phyloP scores from a whole-genome alignment of 495 filamentous ascomycete genomes.

The Articulospora tetracladia region DNA sequence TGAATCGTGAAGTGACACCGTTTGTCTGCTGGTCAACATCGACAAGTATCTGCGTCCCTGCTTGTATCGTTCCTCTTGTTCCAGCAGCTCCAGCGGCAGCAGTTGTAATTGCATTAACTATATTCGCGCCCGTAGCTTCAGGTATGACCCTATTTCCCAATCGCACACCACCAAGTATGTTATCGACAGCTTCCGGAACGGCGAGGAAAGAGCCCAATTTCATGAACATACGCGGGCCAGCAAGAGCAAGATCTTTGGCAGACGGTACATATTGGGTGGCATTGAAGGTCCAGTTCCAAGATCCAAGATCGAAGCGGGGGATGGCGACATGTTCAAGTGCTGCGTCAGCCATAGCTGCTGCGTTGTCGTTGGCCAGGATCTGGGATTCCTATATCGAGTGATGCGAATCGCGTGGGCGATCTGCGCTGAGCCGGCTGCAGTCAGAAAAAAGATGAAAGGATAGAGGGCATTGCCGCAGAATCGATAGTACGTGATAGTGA shows the following conservation, averaged over 20 bases:
- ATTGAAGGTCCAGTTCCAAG: slow-evolving; percentile 30
- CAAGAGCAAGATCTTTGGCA: slow-evolving; percentile 49
- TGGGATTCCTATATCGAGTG: background rate
- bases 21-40: slow-evolving; percentile 20
- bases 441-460: background rate
- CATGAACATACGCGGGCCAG: slow-evolving; percentile 59
- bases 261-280: slow-evolving; percentile 30
- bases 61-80: slow-evolving; percentile 27
- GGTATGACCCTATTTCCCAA: slow-evolving; percentile 58
- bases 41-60: slow-evolving; percentile 33
- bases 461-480: background rate
- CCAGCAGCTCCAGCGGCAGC: slow-evolving; percentile 34
- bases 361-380: background rate
- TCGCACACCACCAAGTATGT: slow-evolving; percentile 36
- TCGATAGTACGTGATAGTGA: background rate
- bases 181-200: slow-evolving; percentile 60
- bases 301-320: slow-evolving; percentile 11
- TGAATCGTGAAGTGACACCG: slow-evolving; percentile 41
- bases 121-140: slow-evolving; percentile 43
- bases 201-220: slow-evolving; percentile 54
- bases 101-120: slow-evolving; percentile 18
- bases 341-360: slow-evolving; percentile 17
- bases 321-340: slow-evolving; percentile 8
- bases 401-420: background rate
- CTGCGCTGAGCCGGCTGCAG: background rate